A percentile compares a stretch with the other conserved stretches of the same genome.
Evolutionary conservation across 2,329 filamentous ascomycete species (phyloP).

Genomic region (Clarireedia sp.): DNA sequence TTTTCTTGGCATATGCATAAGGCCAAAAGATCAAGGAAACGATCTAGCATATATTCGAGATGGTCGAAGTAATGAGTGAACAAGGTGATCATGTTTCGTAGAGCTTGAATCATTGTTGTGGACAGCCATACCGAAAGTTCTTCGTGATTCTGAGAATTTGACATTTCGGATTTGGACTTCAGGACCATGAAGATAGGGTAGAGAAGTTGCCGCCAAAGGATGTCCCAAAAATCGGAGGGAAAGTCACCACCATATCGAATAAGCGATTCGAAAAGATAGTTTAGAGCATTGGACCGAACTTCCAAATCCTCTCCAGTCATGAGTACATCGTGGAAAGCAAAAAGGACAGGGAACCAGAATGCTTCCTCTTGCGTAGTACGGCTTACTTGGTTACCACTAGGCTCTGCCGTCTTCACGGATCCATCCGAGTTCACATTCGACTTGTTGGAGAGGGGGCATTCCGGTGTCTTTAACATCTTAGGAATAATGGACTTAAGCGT

Average conservation of each 20-base stretch:
- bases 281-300: slow-evolving; percentile 81
- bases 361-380: slow-evolving; percentile 91
- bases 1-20: slow-evolving; percentile 99
- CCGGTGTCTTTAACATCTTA: slow-evolving; percentile 90
- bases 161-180: slow-evolving; percentile 92
- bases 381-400: slow-evolving; percentile 51
- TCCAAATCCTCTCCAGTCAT: slow-evolving; percentile 99
- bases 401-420: slow-evolving; percentile 28
- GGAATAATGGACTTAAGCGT: slow-evolving; percentile 87
- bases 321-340: slow-evolving; percentile 96
- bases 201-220: slow-evolving; percentile 89
- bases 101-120: slow-evolving; percentile 97
- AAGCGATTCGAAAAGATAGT: slow-evolving; percentile 93
- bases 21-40: slow-evolving; percentile 89
- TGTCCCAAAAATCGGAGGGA: slow-evolving; percentile 94
- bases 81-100: slow-evolving; percentile 96
- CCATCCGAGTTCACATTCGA: slow-evolving; percentile 33
- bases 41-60: slow-evolving; percentile 93
- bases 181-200: slow-evolving; percentile 99
- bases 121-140: slow-evolving; percentile 98
- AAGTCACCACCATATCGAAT: slow-evolving; percentile 87
- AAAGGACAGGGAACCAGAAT: slow-evolving; percentile 97
- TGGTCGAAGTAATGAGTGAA: slow-evolving; percentile 98
- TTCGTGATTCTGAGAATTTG: slow-evolving; percentile 89
- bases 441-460: slow-evolving; percentile 78